phyloP scores from a whole-genome alignment of 345 rosid species.

The Carallia pectinifolia region DNA sequence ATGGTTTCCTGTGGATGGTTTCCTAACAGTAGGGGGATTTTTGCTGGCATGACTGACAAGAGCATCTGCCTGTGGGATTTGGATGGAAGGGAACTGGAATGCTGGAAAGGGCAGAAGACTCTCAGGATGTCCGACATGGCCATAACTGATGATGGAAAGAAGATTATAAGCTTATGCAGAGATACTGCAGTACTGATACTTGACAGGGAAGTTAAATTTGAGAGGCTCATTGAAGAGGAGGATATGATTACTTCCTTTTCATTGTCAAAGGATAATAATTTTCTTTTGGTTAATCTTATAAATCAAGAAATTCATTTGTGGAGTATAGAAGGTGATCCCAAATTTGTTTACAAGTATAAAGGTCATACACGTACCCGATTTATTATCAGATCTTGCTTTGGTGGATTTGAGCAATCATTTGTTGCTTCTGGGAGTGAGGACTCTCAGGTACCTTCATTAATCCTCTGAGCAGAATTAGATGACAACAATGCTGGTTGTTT shows the following conservation, averaged over 20 bases:
- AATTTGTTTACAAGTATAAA: conserved; percentile 51
- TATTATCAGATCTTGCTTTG: conserved; percentile 70
- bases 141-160: conserved; percentile 62
- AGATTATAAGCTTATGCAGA: conserved; percentile 54
- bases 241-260: conserved; percentile 63
- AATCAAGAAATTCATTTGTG: conserved; percentile 75
- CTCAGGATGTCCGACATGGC: conserved; percentile 60
- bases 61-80: conserved; percentile 70
- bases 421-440: conserved; percentile 80
- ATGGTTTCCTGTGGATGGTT: conserved; percentile 76
- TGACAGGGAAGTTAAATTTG: conserved; percentile 53
- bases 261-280: conserved; percentile 55
- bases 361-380: conserved; percentile 59
- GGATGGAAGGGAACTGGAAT: conserved; percentile 62
- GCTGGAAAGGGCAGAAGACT: conserved; percentile 68
- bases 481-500: neutral
- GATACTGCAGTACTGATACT: conserved; percentile 50
- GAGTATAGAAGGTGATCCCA: conserved; percentile 57
- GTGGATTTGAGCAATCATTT: conserved; percentile 59
- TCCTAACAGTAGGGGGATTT: conserved; percentile 50
- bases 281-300: conserved; percentile 52
- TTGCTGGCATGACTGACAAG: conserved; percentile 55
- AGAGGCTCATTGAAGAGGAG: conserved; percentile 60
- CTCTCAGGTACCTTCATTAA: conserved; percentile 48
- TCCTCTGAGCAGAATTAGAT: neutral